Conservation (phyloP, 345 rosid genomes). For the Theobroma cacao region DNA sequence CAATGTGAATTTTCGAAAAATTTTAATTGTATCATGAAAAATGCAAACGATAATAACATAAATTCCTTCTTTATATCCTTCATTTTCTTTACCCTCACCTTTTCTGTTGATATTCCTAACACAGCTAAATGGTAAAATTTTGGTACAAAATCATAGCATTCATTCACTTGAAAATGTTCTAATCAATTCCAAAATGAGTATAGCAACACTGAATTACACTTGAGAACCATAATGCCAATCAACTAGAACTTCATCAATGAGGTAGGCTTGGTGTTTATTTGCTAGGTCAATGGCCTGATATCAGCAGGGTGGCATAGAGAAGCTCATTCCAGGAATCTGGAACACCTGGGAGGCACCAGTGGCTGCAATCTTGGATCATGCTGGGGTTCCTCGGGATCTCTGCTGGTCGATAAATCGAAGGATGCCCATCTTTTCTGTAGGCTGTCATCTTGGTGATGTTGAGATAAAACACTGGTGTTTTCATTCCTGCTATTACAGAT, state of each 20-base stretch:
- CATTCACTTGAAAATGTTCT: too few species aligned
- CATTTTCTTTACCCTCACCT: background rate
- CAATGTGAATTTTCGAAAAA: too few species aligned
- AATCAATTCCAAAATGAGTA: too few species aligned
- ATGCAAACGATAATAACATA: too few species aligned
- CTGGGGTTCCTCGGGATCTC: constrained; percentile 19
- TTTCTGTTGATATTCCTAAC: background rate
- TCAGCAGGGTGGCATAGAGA: constrained; percentile 51
- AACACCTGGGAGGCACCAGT: constrained; percentile 83
- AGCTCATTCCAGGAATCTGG: constrained; percentile 84
- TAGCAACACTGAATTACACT: too few species aligned
- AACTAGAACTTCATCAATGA: too few species aligned
- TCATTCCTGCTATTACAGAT: constrained; percentile 64
- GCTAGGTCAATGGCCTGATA: constrained; percentile 32
- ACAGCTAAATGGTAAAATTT: background rate
- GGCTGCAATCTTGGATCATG: constrained; percentile 70
- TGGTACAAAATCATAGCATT: too few species aligned
- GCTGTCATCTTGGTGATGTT: constrained; percentile 73
- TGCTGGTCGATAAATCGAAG: constrained; percentile 51
- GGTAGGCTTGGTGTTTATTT: background rate
- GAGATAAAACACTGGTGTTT: constrained; percentile 62
- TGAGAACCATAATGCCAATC: too few species aligned
- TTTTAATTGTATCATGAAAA: too few species aligned
- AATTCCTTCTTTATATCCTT: too few species aligned
- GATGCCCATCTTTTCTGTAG: constrained; percentile 70